These are phyloP conservation scores for Pestalotiopsis sp. DNA, from an alignment of 2,329 filamentous ascomycete genomes.

Conservation along the genomic window DNA sequence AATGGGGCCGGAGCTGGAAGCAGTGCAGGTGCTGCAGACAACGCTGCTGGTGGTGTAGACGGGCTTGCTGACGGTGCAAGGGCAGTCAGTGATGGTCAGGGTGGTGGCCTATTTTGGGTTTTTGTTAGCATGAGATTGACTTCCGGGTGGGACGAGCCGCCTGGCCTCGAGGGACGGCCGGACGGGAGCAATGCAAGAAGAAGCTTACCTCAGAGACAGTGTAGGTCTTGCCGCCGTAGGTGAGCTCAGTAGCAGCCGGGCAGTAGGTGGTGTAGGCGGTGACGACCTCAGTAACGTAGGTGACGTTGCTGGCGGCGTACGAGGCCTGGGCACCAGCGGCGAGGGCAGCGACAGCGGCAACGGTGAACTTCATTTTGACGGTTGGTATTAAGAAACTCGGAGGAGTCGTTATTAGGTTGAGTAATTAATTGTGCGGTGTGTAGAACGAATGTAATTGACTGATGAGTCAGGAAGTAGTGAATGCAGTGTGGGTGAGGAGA, in stretches of 20 bases:
- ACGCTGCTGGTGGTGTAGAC: constrained; percentile 55
- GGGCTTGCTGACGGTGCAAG: constrained; percentile 68
- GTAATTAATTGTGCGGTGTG: constrained; percentile 17
- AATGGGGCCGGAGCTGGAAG: constrained; percentile 9
- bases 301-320: constrained; percentile 41
- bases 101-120: constrained; percentile 56
- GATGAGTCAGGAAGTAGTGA: constrained; percentile 53
- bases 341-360: constrained; percentile 54
- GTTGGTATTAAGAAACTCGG: constrained; percentile 44
- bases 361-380: constrained; percentile 68
- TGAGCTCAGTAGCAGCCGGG: constrained; percentile 66
- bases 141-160: neutral
- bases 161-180: neutral
- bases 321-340: constrained; percentile 46
- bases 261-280: constrained; percentile 73
- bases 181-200: neutral
- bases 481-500: constrained; percentile 54
- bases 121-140: constrained; percentile 29
- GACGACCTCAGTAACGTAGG: constrained; percentile 70
- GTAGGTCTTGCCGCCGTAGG: constrained; percentile 68
- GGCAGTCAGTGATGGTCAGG: constrained; percentile 73
- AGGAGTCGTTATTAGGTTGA: constrained; percentile 26
- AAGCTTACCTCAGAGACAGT: constrained; percentile 63
- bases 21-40: constrained; percentile 31
- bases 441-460: constrained; percentile 63